Base-by-base conservation (phyloP, 495 filamentous ascomycete genomes). In the Eremomyces bilateralis region DNA sequence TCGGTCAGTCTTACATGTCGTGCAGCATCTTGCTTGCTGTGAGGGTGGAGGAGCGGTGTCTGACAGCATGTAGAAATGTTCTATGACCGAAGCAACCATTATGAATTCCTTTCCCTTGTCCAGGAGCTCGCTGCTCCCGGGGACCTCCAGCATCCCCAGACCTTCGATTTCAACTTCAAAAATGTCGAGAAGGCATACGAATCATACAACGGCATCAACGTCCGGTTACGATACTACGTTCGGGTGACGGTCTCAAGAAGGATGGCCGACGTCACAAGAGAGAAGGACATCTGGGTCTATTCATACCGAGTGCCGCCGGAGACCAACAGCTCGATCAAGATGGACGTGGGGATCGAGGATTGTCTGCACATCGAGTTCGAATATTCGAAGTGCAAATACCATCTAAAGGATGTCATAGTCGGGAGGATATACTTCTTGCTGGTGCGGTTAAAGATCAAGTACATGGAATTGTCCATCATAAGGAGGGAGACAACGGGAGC, bases 271-370 rank as follows among this genome's bases (percentile, higher is more conserved):
- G 88, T 95, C 30, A 76, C 94, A 45, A 79, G 90, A 43, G 88
- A 99, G 65, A 99, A 99, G 65, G 90, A 99, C 58, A 75, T 99
- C 42, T 99, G 88, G 88, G 88, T 99, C 20, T 99, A 99, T 64
- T 83, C 76, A 36, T 99, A 99, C 62, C 78, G 84, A 50, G 84
- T 95, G 63, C 85, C 88, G 10, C 90, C 90, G 29, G 90, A 95
- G 69, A 90, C 79, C 53, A 95, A 95, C 63, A 82, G 71, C 59
- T 77, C 74, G 34, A 99, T 99, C 65, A 99, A 99, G 70, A 99
- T 99, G 88, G 88, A 99, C 51, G 88, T 99, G 41, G 88, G 88
- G 28, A 99, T 99, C 53, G 88, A 99, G 58, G 88, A 99, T 55
- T 99, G 88, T 54, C 65, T 99, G 40, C 88, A 99, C 55, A 99